Evolutionary conservation across 306 rosid species (phyloP).

Genomic region (Cicer judaicum): DNA sequence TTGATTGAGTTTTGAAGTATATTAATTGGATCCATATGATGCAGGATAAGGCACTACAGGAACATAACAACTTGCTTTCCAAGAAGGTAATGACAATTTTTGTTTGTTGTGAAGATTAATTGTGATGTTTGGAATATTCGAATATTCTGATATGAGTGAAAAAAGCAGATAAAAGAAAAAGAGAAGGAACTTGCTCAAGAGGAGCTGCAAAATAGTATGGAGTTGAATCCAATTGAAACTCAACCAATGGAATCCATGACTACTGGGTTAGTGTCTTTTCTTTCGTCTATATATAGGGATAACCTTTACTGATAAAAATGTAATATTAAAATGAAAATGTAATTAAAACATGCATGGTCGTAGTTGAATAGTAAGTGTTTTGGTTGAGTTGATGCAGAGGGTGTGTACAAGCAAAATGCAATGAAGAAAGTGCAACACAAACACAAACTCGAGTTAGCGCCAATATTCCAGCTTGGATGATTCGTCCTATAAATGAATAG

Average conservation of each 20-base stretch:
- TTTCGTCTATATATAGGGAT: not conserved
- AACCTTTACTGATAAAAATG: too few species aligned
- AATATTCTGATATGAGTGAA: slow-evolving; percentile 32
- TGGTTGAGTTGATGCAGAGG: not conserved
- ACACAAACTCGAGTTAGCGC: not conserved
- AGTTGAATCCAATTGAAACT: slow-evolving; percentile 36
- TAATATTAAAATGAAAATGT: too few species aligned
- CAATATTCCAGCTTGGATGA: not conserved
- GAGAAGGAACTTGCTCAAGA: slow-evolving; percentile 56
- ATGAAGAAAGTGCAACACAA: slow-evolving; percentile 1
- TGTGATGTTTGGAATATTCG: slow-evolving; percentile 7
- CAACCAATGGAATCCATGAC: slow-evolving; percentile 54
- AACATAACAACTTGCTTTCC: slow-evolving; percentile 68
- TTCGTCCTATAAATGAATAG: slow-evolving; percentile 8
- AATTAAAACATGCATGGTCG: too few species aligned
- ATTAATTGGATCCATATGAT: slow-evolving; percentile 12
- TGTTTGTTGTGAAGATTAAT: not conserved
- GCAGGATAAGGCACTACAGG: slow-evolving; percentile 78
- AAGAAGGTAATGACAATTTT: slow-evolving; percentile 56
- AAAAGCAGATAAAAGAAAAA: slow-evolving; percentile 68
- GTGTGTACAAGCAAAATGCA: not conserved
- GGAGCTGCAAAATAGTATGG: slow-evolving; percentile 47
- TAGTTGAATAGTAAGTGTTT: not conserved
- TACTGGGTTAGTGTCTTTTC: slow-evolving; percentile 54
- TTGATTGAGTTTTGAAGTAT: not conserved